Evolutionary conservation across 495 filamentous ascomycete genomes (phyloP), one percentile per base, ranked within the genome.

Genomic region (Neurospora discreta): DNA sequence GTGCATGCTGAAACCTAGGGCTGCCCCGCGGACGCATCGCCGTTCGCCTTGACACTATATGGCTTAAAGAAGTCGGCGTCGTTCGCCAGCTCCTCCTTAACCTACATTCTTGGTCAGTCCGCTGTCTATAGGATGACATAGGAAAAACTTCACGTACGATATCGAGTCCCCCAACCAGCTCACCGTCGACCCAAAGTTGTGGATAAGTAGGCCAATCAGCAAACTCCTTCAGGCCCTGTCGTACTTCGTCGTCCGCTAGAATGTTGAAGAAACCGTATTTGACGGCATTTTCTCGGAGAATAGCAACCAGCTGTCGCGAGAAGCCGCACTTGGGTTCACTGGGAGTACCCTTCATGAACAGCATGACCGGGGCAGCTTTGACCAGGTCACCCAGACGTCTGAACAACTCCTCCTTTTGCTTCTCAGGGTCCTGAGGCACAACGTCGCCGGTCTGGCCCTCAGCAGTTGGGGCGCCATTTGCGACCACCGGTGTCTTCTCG

Each of bases 241-340:
- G 86, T 20, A 99, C 96, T 75, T 98, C 95, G 77, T 99, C 95
- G 81, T 99, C 95, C 74, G 95, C 95, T 70, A 99, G 82, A 74
- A 97, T 98, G 78, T 99, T 98, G 83, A 99, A 99, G 86, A 98
- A 98, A 8, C 95, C 96, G 81, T 98, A 99, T 78, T 95, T 91
- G 43, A 99, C 91, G 69, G 90, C 90, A 72, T 90, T 88, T 84
- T 97, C 94, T 71, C 95, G 89, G 71, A 98, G 82, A 42, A 98
- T 85, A 3, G 84, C 88, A 18, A 98, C 96, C 43, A 97, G 79
- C 82, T 97, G 93, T 70, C 94, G 86, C 74, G 92, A 95, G 84
- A 98, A 99, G 3, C 95, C 95, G 79, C 95, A 99, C 82, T 98
- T 93, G 8, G 95, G 95, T 71, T 89, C 86, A 74, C 89, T 92